Evolutionary conservation across 371 early-diverging fungal species (phyloP), one percentile per base, ranked within the genome.

Genomic region (Lichtheimia hyalospora): DNA sequence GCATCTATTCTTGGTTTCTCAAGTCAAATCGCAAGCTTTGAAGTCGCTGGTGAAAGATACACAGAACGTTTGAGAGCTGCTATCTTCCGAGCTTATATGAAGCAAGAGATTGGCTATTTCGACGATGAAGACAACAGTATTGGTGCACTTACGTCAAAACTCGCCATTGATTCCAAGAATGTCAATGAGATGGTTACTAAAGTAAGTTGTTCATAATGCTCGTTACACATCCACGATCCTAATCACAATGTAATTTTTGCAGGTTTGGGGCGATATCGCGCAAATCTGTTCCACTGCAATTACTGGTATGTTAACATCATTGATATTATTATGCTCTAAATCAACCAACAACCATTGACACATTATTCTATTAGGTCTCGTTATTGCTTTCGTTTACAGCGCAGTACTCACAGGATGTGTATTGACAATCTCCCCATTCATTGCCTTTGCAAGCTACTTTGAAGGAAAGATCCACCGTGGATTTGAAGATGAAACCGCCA

Each of bases 81-180:
- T 49, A 55, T 77, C 14, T 89, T 89, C 68, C 58, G 68, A n/a
- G 71, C 84, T 12, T 71, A 88, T 57, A 67, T 88, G 57, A 58
- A 75, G 21, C 96, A 94, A 73, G 92, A 94, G 49, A 87, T 92
- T 57, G 87, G 75, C 5, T 96, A 81, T 70, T 96, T 92, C 70
- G 96, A 96, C 73, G 77, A 84, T 27, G 88, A 88, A 41, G 79
- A 83, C 41, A 84, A 95, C 77, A 81, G 80, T 34, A 84, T 88
- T 15, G 95, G 96, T 43, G 89, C 87, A 16, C 71, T 95, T 44
- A 85, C 91, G 1, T 77, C 92, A 13, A 84, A 88, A 49, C 80
- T 96, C 23, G 85, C 93, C 10, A 83, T 85, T n/a, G 94, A 94
- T 67, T 92, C 94, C n/a, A 69, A 76, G 54, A 75, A 79, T 60